These are phyloP conservation scores for Durotheca rogersii DNA, from an alignment of 495 filamentous ascomycete genomes.

Conservation along the genomic window DNA sequence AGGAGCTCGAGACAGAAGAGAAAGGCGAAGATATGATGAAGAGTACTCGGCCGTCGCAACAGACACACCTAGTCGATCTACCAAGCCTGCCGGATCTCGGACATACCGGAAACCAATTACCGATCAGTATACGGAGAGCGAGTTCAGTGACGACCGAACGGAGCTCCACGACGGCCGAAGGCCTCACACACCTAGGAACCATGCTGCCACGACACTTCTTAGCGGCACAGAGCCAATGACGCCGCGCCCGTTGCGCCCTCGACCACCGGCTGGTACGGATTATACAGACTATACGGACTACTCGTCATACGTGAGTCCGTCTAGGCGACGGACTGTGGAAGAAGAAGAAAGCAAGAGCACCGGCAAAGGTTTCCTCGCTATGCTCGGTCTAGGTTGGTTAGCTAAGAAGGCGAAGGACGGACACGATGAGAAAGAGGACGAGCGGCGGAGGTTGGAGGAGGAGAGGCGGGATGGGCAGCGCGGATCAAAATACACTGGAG, in stretches of 20 bases:
- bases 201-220: constrained; percentile 40
- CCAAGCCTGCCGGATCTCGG: constrained; percentile 36
- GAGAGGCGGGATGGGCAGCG: constrained; percentile 45
- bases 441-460: constrained; percentile 58
- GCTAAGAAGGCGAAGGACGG: constrained; percentile 64
- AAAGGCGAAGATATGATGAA: constrained; percentile 59
- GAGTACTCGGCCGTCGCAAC: constrained; percentile 57
- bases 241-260: constrained; percentile 45
- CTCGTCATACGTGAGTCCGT: constrained; percentile 51
- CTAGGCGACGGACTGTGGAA: constrained; percentile 41
- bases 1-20: constrained; percentile 61
- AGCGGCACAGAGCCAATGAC: constrained; percentile 44
- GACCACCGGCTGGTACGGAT: constrained; percentile 38
- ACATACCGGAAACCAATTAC: constrained; percentile 24
- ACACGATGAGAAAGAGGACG: constrained; percentile 62
- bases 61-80: constrained; percentile 50
- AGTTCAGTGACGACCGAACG: constrained; percentile 51
- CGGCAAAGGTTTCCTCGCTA: constrained; percentile 63
- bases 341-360: constrained; percentile 45
- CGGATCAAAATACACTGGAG: constrained; percentile 54
- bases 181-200: constrained; percentile 39
- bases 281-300: constrained; percentile 52
- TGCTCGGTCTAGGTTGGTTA: constrained; percentile 65
- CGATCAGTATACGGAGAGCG: constrained; percentile 43
- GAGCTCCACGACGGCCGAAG: constrained; percentile 36